These are phyloP conservation scores for Pogostemon cablin DNA, from an alignment of 257 asterid genomes.

Conservation along the genomic window DNA sequence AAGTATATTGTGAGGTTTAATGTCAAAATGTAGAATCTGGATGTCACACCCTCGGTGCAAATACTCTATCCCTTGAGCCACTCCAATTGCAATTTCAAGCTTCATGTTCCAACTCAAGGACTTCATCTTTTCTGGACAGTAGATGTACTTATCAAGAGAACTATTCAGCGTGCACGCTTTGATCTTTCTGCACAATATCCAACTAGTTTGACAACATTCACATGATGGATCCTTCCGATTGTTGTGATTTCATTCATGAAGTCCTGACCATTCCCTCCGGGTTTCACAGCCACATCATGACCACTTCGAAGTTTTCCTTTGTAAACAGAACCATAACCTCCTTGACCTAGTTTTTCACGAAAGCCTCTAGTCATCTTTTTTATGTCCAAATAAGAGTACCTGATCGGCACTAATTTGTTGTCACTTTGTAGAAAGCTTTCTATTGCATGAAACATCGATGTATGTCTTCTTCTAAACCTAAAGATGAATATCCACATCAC, in stretches of 20 bases:
- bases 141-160: constrained; percentile 20
- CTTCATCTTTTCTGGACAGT: neutral
- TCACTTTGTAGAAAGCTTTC: constrained; percentile 34
- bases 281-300: constrained; percentile 40
- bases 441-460: constrained; percentile 32
- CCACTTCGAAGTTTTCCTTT: constrained; percentile 40
- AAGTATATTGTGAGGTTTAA: too few species aligned
- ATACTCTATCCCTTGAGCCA: constrained; percentile 40
- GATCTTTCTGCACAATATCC: too few species aligned
- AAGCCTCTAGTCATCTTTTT: constrained; percentile 39
- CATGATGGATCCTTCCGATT: constrained; percentile 28
- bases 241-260: constrained; percentile 45
- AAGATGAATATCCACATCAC: neutral
- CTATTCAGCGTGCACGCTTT: neutral
- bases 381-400: constrained; percentile 40
- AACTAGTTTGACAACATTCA: constrained; percentile 7
- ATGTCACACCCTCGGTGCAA: constrained; percentile 31
- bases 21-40: constrained; percentile 35
- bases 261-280: constrained; percentile 33
- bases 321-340: constrained; percentile 33
- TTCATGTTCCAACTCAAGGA: constrained; percentile 27
- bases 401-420: constrained; percentile 39
- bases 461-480: constrained; percentile 34
- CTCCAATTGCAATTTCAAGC: constrained; percentile 40
- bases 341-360: constrained; percentile 43